These are phyloP conservation scores for Sporisorium reilianum DNA, from an alignment of 1,284 basidiomycete species.

Conservation along the genomic window DNA sequence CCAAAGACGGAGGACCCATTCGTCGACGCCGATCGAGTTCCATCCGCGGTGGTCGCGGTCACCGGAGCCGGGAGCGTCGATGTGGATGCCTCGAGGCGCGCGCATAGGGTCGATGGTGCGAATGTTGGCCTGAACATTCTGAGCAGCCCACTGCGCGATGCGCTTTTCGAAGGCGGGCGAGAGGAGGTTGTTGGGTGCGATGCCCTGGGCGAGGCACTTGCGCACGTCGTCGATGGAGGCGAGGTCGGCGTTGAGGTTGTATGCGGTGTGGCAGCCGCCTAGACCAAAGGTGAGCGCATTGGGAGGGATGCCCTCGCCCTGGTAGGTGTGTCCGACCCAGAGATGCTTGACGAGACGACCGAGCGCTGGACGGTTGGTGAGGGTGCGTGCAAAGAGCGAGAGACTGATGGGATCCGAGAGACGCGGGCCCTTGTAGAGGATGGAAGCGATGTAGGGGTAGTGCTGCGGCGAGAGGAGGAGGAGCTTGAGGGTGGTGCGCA, in stretches of 20 bases:
- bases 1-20: constrained; percentile 55
- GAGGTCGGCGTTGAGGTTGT: constrained; percentile 46
- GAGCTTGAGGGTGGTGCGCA: constrained; percentile 48
- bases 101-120: constrained; percentile 46
- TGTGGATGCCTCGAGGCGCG: constrained; percentile 48
- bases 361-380: constrained; percentile 48
- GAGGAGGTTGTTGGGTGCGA: constrained; percentile 40
- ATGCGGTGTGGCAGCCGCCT: constrained; percentile 37
- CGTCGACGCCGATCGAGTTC: constrained; percentile 54
- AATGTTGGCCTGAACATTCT: constrained; percentile 49
- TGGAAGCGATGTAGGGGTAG: constrained; percentile 50
- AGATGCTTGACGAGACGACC: constrained; percentile 53
- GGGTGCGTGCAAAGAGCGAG: constrained; percentile 45
- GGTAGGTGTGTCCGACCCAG: constrained; percentile 55
- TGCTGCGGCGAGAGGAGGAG: constrained; percentile 51
- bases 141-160: constrained; percentile 50
- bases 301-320: constrained; percentile 42
- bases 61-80: constrained; percentile 48
- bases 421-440: constrained; percentile 52
- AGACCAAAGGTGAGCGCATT: constrained; percentile 44
- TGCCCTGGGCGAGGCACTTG: constrained; percentile 35
- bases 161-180: constrained; percentile 49
- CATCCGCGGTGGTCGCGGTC: constrained; percentile 40
- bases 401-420: constrained; percentile 53
- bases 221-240: constrained; percentile 42